Percentiles rank a stretch among this genome's conserved stretches.
phyloP scores from a whole-genome alignment of 352 stramenopile genomes.

The Phytophthora litchii region DNA sequence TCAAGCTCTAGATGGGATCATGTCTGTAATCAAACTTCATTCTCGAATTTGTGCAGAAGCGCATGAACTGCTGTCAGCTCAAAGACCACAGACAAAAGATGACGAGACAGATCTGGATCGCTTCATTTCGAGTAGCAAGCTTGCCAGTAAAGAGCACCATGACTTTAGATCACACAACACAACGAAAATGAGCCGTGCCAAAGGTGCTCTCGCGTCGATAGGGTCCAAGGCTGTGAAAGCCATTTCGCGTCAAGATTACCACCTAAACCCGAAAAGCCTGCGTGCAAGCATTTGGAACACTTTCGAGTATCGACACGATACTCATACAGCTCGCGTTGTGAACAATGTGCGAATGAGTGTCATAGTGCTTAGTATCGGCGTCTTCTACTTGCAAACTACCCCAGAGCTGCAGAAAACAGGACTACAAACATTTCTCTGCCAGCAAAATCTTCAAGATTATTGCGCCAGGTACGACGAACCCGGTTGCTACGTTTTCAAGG shows the following conservation, averaged over 20 bases:
- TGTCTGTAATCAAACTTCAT: slow-evolving; percentile 45
- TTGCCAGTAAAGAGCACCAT: slow-evolving; percentile 7
- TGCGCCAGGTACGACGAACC: slow-evolving; percentile 36
- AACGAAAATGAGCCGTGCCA: slow-evolving; percentile 29
- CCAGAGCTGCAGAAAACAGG: slow-evolving; percentile 58
- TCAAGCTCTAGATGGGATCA: slow-evolving; percentile 40
- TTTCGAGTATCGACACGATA: slow-evolving; percentile 51
- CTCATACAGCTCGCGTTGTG: slow-evolving; percentile 18
- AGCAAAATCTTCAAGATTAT: slow-evolving; percentile 45
- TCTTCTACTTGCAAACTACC: slow-evolving; percentile 66
- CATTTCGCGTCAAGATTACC: slow-evolving; percentile 30
- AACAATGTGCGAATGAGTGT: slow-evolving; percentile 42
- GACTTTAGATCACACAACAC: neutral
- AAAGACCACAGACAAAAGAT: neutral
- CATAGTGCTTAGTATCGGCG: slow-evolving; percentile 47
- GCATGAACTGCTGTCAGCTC: slow-evolving; percentile 19
- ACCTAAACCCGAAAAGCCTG: slow-evolving; percentile 33
- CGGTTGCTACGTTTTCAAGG: slow-evolving; percentile 44
- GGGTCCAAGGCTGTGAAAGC: slow-evolving; percentile 17
- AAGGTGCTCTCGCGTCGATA: slow-evolving; percentile 28
- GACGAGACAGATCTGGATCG: slow-evolving; percentile 20
- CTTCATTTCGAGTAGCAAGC: slow-evolving; percentile 17
- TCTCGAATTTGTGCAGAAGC: slow-evolving; percentile 45
- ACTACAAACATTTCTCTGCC: slow-evolving; percentile 42
- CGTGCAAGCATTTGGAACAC: slow-evolving; percentile 48